Base-by-base conservation (phyloP, 441 rosid species). In the Gossypium gossypioides region DNA sequence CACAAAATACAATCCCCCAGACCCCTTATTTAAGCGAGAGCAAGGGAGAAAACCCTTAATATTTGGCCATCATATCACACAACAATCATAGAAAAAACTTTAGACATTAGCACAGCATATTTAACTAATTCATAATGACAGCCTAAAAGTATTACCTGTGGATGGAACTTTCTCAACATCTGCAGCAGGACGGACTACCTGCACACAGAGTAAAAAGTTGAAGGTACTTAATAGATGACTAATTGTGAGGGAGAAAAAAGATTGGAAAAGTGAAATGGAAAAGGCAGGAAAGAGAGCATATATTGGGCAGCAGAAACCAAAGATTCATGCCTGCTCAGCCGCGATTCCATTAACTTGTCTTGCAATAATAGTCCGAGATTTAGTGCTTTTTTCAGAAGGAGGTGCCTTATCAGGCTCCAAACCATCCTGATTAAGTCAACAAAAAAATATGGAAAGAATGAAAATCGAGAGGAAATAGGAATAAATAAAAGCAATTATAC, bases 281-380 rank as follows among this genome's bases (percentile, higher is more conserved):
- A 12, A 34, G 61, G 5, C 21, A 40, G 27, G 8, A 25, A 22
- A 7, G 19, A 21, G 50, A 50, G 22, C 44, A 25, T 16, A 4
- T 27, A 16, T 68, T 50, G 16, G 44, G 9, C 52, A 80, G 57
- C 61, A 34, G 54, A 78, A 29, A 56, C 6, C 65, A 71, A 77
- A 71, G 6, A 37, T 57, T 32, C 84, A 77, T 81, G 82, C 99
- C 97, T 90, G 97, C 80, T 94, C 99, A 67, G 91, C 67, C 56
- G 87, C 69, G 13, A 83, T 81, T 77, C 97, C 99, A 84, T 88
- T 92, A 59, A 78, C 84, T 80, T 86, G 91, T 81, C 97, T 86
- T 50, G 89, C 88, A 72, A 92, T 91, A 81, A 92, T 79, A 69
- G 87, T 88, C 70, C 91, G 82, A 68, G 90, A 78, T 68, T 90